A percentile compares a stretch with the other conserved stretches of the same genome.
Evolutionary conservation across 108 stramenopile species (phyloP).

Genomic region (Schizochytrium sp.): DNA sequence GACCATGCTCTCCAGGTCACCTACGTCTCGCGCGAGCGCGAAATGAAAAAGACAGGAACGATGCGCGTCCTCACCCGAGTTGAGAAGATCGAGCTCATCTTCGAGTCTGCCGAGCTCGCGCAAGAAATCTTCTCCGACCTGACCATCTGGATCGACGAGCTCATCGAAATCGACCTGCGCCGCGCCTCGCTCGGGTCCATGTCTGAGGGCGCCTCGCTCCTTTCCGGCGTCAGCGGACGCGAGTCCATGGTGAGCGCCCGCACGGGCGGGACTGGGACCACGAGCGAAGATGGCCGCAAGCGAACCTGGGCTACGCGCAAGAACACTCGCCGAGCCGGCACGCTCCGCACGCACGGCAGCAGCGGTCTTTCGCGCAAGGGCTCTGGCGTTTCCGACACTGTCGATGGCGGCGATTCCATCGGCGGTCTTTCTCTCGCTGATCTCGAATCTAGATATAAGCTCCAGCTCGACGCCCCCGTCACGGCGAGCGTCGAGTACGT

Average conservation of each 20-base stretch:
- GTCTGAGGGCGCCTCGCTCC: background rate
- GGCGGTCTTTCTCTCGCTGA: background rate
- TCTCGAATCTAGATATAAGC: background rate
- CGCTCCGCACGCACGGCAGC: background rate
- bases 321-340: background rate
- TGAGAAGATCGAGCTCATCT: background rate
- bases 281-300: background rate
- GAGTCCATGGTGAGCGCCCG: background rate
- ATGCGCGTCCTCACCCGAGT: slow-evolving; percentile 13
- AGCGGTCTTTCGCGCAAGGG: background rate
- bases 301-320: background rate
- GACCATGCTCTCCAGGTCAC: background rate
- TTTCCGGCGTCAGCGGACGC: background rate
- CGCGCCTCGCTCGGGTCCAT: background rate
- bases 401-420: background rate
- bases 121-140: background rate
- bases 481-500: background rate
- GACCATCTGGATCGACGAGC: background rate
- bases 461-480: slow-evolving; percentile 6
- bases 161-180: background rate
- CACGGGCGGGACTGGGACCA: background rate
- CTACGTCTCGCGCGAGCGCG: background rate
- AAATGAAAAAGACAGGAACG: background rate
- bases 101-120: background rate
- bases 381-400: background rate